Evolutionary conservation across 176 grass and related monocot genomes (phyloP).

Genomic region (Lolium perenne): DNA sequence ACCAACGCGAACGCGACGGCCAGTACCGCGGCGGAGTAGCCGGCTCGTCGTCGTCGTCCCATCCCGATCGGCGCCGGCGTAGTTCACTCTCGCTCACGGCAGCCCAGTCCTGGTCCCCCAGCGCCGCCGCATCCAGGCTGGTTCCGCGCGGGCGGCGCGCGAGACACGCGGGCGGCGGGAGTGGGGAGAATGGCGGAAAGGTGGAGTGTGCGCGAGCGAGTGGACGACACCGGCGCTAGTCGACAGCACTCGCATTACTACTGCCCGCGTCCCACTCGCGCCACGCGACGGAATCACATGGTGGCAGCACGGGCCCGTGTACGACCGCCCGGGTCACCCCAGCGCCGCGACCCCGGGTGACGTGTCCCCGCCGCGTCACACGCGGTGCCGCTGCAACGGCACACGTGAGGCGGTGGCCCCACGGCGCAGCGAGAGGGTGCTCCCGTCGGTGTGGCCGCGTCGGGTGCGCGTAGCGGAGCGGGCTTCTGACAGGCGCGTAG

Average conservation of each 20-base stretch:
- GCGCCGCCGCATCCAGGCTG: conserved; percentile 18
- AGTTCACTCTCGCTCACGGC: not conserved
- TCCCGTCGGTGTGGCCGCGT: too few species aligned
- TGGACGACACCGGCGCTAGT: conserved; percentile 34
- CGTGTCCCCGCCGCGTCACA: conserved; percentile 19
- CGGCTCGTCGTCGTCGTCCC: not conserved
- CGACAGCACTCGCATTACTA: not conserved
- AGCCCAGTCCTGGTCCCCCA: too few species aligned
- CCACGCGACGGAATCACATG: conserved; percentile 3
- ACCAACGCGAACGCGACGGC: not conserved
- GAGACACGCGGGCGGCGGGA: conserved; percentile 8
- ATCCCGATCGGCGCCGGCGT: not conserved
- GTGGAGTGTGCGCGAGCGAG: not conserved
- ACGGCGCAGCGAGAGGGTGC: fast-evolving
- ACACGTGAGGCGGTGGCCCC: not conserved
- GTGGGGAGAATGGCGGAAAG: not conserved
- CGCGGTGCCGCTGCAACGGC: not conserved
- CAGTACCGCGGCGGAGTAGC: not conserved
- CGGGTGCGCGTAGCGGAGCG: conserved; percentile 26
- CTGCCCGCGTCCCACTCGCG: not conserved
- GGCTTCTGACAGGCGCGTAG: too few species aligned
- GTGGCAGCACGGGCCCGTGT: not conserved
- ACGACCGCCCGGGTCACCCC: not conserved
- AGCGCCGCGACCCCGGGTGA: not conserved
- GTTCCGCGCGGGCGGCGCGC: not conserved